phyloP scores from a whole-genome alignment of 345 rosid species.

The Moringa oleifera region DNA sequence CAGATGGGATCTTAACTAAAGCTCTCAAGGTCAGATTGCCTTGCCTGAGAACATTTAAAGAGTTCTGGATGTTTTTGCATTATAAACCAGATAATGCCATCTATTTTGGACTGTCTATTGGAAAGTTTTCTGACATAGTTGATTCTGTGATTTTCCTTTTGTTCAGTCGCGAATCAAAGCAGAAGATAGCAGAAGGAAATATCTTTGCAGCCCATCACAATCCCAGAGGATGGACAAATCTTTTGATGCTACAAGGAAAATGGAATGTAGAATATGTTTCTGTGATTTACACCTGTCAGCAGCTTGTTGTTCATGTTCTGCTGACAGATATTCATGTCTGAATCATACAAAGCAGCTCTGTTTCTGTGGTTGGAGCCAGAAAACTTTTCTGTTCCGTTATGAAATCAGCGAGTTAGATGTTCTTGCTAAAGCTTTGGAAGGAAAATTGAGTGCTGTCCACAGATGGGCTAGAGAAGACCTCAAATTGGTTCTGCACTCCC shows the following conservation, averaged over 20 bases:
- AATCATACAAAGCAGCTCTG: conserved; percentile 62
- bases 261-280: conserved; percentile 50
- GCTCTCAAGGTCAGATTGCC: conserved; percentile 41
- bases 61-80: background rate
- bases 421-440: conserved; percentile 61
- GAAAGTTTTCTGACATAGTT: background rate
- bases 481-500: conserved; percentile 19
- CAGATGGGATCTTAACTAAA: conserved; percentile 49
- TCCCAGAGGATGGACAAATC: conserved; percentile 39
- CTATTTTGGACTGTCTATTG: background rate
- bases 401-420: conserved; percentile 41
- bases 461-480: conserved; percentile 41
- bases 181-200: conserved; percentile 45
- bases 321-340: conserved; percentile 47
- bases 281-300: conserved; percentile 70
- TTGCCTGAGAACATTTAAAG: background rate
- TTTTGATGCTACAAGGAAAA: conserved; percentile 40
- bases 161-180: conserved; percentile 46
- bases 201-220: conserved; percentile 34
- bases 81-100: conserved; percentile 5
- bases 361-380: conserved; percentile 47
- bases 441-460: conserved; percentile 41
- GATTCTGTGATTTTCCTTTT: conserved; percentile 4
- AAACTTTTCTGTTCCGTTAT: conserved; percentile 46
- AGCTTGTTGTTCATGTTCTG: conserved; percentile 48